Evolutionary conservation across 2,329 filamentous ascomycete genomes (phyloP).

Genomic region (Diaporthe australafricana): DNA sequence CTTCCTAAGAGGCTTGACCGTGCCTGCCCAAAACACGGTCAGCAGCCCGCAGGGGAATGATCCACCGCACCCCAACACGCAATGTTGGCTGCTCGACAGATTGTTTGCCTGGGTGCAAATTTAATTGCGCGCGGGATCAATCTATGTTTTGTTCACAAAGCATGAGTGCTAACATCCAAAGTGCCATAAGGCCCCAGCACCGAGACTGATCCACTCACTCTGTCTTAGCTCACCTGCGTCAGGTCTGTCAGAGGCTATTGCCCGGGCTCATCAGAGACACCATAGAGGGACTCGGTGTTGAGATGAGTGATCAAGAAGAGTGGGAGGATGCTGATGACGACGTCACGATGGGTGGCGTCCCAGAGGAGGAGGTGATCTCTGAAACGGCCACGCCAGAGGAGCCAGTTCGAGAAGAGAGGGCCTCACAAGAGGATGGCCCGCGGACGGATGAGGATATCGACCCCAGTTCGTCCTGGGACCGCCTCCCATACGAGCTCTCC

Average conservation of each 20-base stretch:
- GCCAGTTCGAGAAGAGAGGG: neutral
- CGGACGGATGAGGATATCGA: constrained; percentile 4
- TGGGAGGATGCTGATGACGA: constrained; percentile 30
- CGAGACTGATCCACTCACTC: no score
- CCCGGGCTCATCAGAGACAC: neutral
- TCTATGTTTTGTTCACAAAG: no score
- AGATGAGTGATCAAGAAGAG: constrained; percentile 19
- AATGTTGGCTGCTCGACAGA: no score
- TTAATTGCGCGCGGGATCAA: no score
- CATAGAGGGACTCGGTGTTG: no score
- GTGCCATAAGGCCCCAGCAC: neutral
- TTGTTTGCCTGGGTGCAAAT: neutral
- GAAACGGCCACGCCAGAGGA: neutral
- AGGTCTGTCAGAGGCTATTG: neutral
- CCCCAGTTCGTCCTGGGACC: constrained; percentile 29
- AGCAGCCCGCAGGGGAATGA: neutral
- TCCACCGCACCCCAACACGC: neutral
- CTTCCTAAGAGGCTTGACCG: neutral
- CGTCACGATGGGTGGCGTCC: neutral
- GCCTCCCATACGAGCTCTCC: constrained; percentile 36
- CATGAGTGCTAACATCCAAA: neutral
- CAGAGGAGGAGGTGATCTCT: neutral
- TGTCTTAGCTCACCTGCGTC: neutral
- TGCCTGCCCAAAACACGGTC: neutral
- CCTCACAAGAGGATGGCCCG: neutral